phyloP scores from a whole-genome alignment of 768 basidiomycete species.

The Termitomyces sp. region DNA sequence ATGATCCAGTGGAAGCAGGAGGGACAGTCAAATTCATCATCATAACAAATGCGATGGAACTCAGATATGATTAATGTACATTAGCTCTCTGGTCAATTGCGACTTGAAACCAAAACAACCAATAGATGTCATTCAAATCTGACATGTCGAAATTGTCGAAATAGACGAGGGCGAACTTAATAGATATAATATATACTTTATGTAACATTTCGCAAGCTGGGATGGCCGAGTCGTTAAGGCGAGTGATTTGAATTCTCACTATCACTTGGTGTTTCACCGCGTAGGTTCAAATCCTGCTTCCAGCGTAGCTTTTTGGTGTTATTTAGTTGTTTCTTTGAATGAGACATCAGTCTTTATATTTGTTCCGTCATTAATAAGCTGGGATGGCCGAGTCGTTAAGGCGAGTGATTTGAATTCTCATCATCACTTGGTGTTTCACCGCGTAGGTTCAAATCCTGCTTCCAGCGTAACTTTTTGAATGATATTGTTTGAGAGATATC shows the following conservation, averaged over 20 bases:
- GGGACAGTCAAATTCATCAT: constrained; percentile 16
- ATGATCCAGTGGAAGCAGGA: constrained; percentile 37
- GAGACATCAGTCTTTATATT: too few species aligned
- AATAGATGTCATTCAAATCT: too few species aligned
- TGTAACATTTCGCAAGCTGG: too few species aligned
- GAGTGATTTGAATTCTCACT: constrained; percentile 74
- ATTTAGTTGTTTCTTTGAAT: too few species aligned
- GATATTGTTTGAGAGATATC: too few species aligned
- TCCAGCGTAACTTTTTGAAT: constrained; percentile 60
- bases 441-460: constrained; percentile 68
- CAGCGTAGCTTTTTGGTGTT: constrained; percentile 53
- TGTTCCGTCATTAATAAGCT: too few species aligned
- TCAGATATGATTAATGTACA: background rate
- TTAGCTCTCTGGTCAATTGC: too few species aligned
- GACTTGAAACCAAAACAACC: too few species aligned
- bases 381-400: constrained; percentile 89
- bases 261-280: constrained; percentile 42
- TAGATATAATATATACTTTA: too few species aligned
- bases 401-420: constrained; percentile 80
- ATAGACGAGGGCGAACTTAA: too few species aligned
- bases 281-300: constrained; percentile 74
- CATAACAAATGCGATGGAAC: background rate
- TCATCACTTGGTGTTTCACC: constrained; percentile 44
- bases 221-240: constrained; percentile 93
- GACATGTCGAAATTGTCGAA: too few species aligned